phyloP scores from a whole-genome alignment of 2,329 filamentous ascomycete genomes.

The Parafenestella ontariensis region DNA sequence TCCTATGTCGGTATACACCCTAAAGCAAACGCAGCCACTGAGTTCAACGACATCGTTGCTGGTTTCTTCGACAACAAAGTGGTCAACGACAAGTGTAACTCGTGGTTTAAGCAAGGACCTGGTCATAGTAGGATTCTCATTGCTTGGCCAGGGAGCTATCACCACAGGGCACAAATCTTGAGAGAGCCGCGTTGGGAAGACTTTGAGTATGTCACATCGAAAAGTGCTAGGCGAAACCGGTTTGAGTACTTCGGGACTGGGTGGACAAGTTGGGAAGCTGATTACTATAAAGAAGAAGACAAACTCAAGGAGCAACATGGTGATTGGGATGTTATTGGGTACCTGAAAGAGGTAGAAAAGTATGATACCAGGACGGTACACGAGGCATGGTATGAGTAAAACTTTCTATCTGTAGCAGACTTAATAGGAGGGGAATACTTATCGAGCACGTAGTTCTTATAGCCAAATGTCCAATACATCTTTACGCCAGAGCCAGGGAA shows the following conservation, averaged over 20 bases:
- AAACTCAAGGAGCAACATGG: not conserved
- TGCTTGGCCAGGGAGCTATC: constrained; percentile 6
- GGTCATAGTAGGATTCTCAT: constrained; percentile 1
- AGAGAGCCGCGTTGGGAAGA: constrained; percentile 9
- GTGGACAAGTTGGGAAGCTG: constrained; percentile 2
- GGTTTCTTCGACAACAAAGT: constrained; percentile 9
- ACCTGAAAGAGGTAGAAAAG: constrained; percentile 2
- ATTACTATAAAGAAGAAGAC: not conserved
- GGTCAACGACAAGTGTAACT: constrained; percentile 2
- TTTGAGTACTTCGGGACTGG: constrained; percentile 10
- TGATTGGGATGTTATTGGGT: not conserved
- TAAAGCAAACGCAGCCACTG: not conserved
- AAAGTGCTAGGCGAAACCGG: not conserved
- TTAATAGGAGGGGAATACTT: too few species aligned
- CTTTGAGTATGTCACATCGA: not conserved
- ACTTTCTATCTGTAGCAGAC: too few species aligned
- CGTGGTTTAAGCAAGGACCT: constrained; percentile 3
- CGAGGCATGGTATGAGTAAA: not conserved
- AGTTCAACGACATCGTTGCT: constrained; percentile 9
- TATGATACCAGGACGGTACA: not conserved
- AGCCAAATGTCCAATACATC: too few species aligned
- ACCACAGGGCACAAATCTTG: constrained; percentile 1
- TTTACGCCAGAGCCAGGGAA: too few species aligned
- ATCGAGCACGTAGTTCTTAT: too few species aligned
- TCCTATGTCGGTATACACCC: constrained; percentile 2